Conservation (phyloP, 1,139 yeast species). For the Candida pseudoviswanathii region DNA sequence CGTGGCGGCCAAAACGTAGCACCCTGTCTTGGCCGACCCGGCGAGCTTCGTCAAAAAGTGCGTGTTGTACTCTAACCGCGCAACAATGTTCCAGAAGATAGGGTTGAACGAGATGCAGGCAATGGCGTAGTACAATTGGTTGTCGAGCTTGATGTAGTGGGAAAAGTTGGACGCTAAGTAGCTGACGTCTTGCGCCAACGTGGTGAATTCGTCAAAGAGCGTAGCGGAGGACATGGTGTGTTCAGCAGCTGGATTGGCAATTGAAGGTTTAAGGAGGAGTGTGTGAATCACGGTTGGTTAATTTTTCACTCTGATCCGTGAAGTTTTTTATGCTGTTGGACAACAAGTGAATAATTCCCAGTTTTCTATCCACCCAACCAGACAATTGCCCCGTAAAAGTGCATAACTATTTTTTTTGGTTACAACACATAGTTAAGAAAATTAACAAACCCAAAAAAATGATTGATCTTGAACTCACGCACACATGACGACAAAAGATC, state of each 20-base stretch:
- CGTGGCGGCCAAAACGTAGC: constrained; percentile 77
- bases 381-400: too few species aligned
- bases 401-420: background rate
- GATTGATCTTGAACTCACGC: background rate
- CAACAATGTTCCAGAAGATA: constrained; percentile 91
- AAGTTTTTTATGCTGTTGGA: background rate
- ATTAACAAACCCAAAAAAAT: background rate
- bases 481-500: background rate
- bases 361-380: too few species aligned
- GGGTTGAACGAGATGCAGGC: constrained; percentile 86
- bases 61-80: constrained; percentile 79
- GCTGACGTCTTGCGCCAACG: constrained; percentile 16
- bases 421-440: background rate
- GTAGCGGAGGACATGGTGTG: background rate
- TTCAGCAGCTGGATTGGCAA: background rate
- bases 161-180: constrained; percentile 23
- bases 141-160: constrained; percentile 25
- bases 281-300: background rate
- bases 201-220: constrained; percentile 11
- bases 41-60: constrained; percentile 72
- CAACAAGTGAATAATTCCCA: background rate
- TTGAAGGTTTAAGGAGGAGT: background rate
- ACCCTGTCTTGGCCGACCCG: constrained; percentile 62
- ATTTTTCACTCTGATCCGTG: background rate
- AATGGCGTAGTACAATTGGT: constrained; percentile 40